Base-by-base conservation (phyloP, 1,139 yeast genomes). In the Maudiozyma humilis region DNA sequence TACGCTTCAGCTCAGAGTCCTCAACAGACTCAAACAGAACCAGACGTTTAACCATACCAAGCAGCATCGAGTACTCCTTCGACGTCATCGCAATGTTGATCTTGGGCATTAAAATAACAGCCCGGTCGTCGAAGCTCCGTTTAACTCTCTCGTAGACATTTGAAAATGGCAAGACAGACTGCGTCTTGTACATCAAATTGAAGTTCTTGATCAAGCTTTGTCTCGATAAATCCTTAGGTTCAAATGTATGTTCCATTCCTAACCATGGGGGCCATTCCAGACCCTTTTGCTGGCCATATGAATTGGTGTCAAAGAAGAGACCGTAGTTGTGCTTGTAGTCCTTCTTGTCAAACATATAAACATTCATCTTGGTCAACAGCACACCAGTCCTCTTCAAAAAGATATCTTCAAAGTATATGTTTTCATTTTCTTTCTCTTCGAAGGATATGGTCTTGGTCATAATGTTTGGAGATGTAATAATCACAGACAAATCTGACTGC, bases 231-330 rank as follows among this genome's bases (percentile, higher is more conserved):
- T 81, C 70, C 0, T 72, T 81, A 57, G 86, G 73, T 44, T 84
- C 83, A 55, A 83, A 83, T 51, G 88, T 79, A 47, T 82, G 72
- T 59, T 89, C 97, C 42, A 77, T 54, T 1, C 82, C 85, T 31
- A 87, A 63, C 87, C 91, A 82, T 1, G 95, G 95, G 0, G 95
- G 94, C 96, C 96, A 86, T 15, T 62, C 56, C 10, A 62, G 43
- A 8, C 47, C 47, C 6, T 50, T 53, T 13, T 57, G 55, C 5
- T 69, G 66, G 2, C 75, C 76, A 54, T 70, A 72, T 3, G 67
- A 65, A 32, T 62, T 59, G 12, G 60, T 52, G 48, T 69, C 69
- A 57, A 74, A 74, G 35, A 73, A 63, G 14, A 69, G 58, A 44
- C 70, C 69, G 2, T 70, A 68, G 7, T 70, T 66, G 16, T 64